A percentile compares a stretch with the other conserved stretches of the same genome.
Evolutionary conservation across 257 asterid species (phyloP).

Genomic region (Sherardia arvensis): DNA sequence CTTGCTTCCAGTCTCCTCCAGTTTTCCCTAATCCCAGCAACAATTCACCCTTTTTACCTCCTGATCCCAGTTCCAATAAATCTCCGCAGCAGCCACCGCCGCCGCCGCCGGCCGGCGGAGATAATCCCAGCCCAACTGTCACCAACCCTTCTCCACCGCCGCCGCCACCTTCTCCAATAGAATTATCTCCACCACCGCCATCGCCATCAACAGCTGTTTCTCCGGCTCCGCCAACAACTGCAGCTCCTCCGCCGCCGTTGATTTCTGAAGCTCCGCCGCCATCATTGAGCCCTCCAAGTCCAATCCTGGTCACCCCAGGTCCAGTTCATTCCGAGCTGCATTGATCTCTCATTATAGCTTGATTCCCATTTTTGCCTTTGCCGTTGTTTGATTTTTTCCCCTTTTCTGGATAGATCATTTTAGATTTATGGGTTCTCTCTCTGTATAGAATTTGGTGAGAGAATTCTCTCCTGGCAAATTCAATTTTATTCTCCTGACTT

Average conservation of each 20-base stretch:
- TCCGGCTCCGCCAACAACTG: conserved; percentile 2
- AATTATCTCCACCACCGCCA: conserved; percentile 1
- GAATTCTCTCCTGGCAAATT: not conserved
- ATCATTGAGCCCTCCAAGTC: conserved; percentile 40
- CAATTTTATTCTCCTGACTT: not conserved
- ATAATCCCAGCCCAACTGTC: conserved; percentile 15
- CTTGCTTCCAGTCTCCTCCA: conserved; percentile 40
- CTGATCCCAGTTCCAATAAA: conserved; percentile 16
- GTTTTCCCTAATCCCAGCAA: conserved; percentile 15
- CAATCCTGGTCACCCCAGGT: conserved; percentile 58
- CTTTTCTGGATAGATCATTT: not conserved
- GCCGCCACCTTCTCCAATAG: conserved; percentile 21
- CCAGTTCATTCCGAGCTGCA: conserved; percentile 31
- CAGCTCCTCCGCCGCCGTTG: conserved; percentile 18
- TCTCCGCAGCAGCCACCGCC: conserved; percentile 6
- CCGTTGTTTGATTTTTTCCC: not conserved
- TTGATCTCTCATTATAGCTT: not conserved
- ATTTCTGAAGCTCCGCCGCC: conserved; percentile 60
- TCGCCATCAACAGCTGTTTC: not conserved
- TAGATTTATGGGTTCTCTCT: not conserved
- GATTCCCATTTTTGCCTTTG: conserved; percentile 4
- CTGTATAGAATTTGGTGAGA: conserved; percentile 6
- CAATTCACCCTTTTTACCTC: conserved; percentile 14
- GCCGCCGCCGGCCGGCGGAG: conserved; percentile 11
- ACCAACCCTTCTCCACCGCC: conserved; percentile 16